A percentile compares a stretch with the other conserved stretches of the same genome.
Conservation (phyloP, 257 asterid genomes). For the Cordia subcordata region DNA sequence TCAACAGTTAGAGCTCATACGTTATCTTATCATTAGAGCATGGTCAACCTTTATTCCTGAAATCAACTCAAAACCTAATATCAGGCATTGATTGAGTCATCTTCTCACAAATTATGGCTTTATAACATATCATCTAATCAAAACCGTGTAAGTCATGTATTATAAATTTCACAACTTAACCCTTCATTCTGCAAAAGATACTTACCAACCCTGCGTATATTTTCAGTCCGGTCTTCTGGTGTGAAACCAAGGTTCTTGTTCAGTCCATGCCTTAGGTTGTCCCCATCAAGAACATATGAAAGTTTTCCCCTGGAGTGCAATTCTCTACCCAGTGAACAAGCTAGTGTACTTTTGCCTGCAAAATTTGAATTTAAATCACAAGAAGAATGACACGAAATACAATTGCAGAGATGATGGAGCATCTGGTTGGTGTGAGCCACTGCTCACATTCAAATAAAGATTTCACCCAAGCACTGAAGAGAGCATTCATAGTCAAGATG, state of each 20-base stretch:
- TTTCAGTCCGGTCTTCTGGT: slow-evolving; percentile 86
- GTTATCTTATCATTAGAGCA: too few species aligned
- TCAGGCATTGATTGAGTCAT: too few species aligned
- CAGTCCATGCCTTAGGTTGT: slow-evolving; percentile 92
- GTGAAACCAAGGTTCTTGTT: slow-evolving; percentile 84
- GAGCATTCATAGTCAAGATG: too few species aligned
- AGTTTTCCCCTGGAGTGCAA: slow-evolving; percentile 81
- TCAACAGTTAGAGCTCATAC: too few species aligned
- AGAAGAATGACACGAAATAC: background rate
- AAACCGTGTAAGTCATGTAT: too few species aligned
- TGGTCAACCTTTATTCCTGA: too few species aligned
- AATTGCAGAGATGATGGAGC: background rate
- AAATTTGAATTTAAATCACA: slow-evolving; percentile 8
- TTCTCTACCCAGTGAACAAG: slow-evolving; percentile 85
- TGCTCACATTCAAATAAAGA: background rate
- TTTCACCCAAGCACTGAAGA: too few species aligned
- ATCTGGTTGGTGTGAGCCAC: slow-evolving; percentile 3
- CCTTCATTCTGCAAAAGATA: slow-evolving; percentile 11
- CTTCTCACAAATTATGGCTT: too few species aligned
- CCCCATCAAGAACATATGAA: slow-evolving; percentile 92
- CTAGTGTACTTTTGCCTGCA: slow-evolving; percentile 89
- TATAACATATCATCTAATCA: too few species aligned
- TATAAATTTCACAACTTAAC: background rate
- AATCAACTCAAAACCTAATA: too few species aligned
- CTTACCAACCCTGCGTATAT: slow-evolving; percentile 91